Conservation (phyloP, 2,329 filamentous ascomycete genomes). For the Colletotrichum musicola region DNA sequence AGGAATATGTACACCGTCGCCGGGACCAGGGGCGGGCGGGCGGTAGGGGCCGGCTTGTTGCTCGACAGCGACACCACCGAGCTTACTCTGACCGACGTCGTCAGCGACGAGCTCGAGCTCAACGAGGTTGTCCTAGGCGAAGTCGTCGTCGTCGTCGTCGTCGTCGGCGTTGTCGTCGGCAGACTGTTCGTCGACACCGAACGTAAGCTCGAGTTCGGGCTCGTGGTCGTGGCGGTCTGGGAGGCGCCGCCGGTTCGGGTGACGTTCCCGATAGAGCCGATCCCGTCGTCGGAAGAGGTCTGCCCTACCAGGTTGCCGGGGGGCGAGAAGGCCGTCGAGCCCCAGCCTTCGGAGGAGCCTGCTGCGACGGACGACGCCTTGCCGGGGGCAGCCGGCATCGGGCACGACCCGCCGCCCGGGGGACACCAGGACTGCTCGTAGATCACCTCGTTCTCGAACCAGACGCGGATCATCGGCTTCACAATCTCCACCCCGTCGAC, state of each 20-base stretch:
- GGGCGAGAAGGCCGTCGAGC: too few species aligned
- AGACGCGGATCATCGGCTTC: background rate
- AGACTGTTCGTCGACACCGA: background rate
- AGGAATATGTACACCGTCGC: background rate
- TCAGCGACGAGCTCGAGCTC: background rate
- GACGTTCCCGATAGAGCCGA: too few species aligned
- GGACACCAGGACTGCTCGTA: background rate
- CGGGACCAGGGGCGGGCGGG: too few species aligned
- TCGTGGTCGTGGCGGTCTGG: too few species aligned
- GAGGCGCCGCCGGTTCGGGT: too few species aligned
- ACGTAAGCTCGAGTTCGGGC: background rate
- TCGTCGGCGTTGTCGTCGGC: background rate
- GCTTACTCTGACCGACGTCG: too few species aligned
- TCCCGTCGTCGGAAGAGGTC: too few species aligned
- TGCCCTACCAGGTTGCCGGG: too few species aligned
- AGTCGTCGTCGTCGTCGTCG: background rate
- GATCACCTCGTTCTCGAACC: background rate
- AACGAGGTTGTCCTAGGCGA: background rate
- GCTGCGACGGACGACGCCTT: background rate
- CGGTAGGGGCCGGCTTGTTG: too few species aligned
- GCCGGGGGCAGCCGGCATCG: background rate
- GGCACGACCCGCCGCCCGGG: background rate
- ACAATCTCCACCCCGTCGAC: background rate
- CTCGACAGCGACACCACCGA: too few species aligned
- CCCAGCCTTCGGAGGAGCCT: too few species aligned